phyloP scores from a whole-genome alignment of 2,329 filamentous ascomycete genomes.

The Neurospora crassa region DNA sequence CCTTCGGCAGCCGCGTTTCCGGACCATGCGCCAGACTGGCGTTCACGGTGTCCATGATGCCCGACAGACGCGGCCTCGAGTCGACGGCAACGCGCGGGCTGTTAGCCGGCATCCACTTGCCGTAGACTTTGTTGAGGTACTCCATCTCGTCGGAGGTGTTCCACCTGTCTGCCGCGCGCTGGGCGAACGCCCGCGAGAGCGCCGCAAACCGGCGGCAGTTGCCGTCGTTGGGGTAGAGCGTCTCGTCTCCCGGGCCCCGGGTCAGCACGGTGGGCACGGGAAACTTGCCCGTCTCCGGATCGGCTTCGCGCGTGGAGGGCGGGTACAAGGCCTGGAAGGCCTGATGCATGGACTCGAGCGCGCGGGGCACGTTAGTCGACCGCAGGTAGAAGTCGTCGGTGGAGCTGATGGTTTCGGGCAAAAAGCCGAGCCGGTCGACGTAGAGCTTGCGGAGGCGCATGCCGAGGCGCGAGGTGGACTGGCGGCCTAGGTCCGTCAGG shows the following conservation, averaged over 20 bases:
- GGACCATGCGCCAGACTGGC: slow-evolving; percentile 77
- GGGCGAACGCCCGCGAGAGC: slow-evolving; percentile 60
- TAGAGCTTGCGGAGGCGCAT: slow-evolving; percentile 61
- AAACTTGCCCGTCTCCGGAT: slow-evolving; percentile 28
- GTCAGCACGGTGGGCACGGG: slow-evolving; percentile 56
- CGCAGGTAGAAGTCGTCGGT: slow-evolving; percentile 61
- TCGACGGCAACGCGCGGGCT: slow-evolving; percentile 68
- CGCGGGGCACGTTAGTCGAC: slow-evolving; percentile 63
- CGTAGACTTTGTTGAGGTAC: slow-evolving; percentile 67
- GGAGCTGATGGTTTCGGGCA: slow-evolving; percentile 46
- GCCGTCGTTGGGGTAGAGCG: slow-evolving; percentile 68
- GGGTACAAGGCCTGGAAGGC: slow-evolving; percentile 70
- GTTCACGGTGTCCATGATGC: slow-evolving; percentile 92
- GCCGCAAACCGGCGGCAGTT: slow-evolving; percentile 65
- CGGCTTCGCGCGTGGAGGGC: slow-evolving; percentile 25
- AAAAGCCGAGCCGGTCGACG: slow-evolving; percentile 63
- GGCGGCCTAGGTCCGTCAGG: slow-evolving; percentile 65
- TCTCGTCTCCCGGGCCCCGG: slow-evolving; percentile 60
- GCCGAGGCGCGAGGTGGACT: slow-evolving; percentile 62
- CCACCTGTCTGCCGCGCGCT: slow-evolving; percentile 63
- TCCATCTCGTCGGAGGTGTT: slow-evolving; percentile 72
- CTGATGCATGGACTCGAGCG: slow-evolving; percentile 70
- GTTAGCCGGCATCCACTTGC: slow-evolving; percentile 75
- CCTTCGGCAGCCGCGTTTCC: slow-evolving; percentile 65
- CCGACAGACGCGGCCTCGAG: slow-evolving; percentile 71